These are phyloP conservation scores for Scheffersomyces cryptocercus DNA, from an alignment of 1,139 yeast species.

Conservation along the genomic window DNA sequence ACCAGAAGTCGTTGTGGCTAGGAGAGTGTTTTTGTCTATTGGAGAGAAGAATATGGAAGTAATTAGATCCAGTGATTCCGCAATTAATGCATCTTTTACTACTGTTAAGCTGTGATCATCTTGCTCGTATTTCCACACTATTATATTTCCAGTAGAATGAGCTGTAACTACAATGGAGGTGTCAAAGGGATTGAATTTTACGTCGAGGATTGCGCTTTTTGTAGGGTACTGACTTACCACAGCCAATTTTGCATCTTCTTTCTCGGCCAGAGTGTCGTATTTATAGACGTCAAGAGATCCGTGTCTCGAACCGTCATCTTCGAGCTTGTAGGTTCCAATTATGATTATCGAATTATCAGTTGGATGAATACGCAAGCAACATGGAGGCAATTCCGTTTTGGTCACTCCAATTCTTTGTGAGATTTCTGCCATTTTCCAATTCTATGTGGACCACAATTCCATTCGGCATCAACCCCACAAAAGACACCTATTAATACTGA, in stretches of 20 bases:
- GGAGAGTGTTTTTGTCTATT: conserved; percentile 24
- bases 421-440: neutral
- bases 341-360: conserved; percentile 47
- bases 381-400: conserved; percentile 71
- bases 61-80: conserved; percentile 52
- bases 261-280: conserved; percentile 12
- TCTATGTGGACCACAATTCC: neutral
- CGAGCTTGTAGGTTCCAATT: conserved; percentile 79
- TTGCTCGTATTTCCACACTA: conserved; percentile 54
- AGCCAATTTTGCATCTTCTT: conserved; percentile 16
- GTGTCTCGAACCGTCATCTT: conserved; percentile 56
- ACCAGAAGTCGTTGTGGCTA: conserved; percentile 66
- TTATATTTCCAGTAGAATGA: conserved; percentile 78
- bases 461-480: too few relatives aligned
- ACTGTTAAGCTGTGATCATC: conserved; percentile 8
- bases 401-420: conserved; percentile 22
- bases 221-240: conserved; percentile 32
- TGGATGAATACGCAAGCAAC: conserved; percentile 69
- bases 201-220: conserved; percentile 72
- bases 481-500: too few relatives aligned
- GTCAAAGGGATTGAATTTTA: conserved; percentile 64
- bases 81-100: conserved; percentile 20
- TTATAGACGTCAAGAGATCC: conserved; percentile 74
- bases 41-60: conserved; percentile 71
- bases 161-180: conserved; percentile 54